Evolutionary conservation across 2,329 filamentous ascomycete species (phyloP).

Genomic region (Sordariomycetes sp.): DNA sequence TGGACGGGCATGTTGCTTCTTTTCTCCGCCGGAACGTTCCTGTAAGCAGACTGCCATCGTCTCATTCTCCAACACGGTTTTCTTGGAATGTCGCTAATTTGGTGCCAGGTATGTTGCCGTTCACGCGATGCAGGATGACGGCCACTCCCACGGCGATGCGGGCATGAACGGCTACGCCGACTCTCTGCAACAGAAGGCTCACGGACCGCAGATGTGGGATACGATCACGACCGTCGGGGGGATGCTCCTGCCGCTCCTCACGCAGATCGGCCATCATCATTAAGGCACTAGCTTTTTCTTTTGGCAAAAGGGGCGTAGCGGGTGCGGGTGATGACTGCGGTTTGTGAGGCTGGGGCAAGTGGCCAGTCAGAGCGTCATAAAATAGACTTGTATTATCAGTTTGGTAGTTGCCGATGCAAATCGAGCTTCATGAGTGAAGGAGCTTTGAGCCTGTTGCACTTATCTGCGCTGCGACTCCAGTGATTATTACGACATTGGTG

Average conservation of each 20-base stretch:
- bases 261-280: slow-evolving; percentile 64
- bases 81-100: not conserved
- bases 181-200: slow-evolving; percentile 32
- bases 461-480: too few species aligned
- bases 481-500: too few species aligned
- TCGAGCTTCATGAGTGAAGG: too few species aligned
- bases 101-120: slow-evolving; percentile 76
- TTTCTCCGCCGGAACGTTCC: slow-evolving; percentile 92
- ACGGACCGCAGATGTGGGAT: slow-evolving; percentile 50
- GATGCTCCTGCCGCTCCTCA: slow-evolving; percentile 67
- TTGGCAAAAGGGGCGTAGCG: too few species aligned
- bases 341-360: too few species aligned
- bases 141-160: slow-evolving; percentile 35
- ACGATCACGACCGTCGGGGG: slow-evolving; percentile 59
- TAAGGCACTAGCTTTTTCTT: not conserved
- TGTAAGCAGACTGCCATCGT: slow-evolving; percentile 47
- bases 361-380: too few species aligned
- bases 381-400: too few species aligned
- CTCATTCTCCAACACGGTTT: slow-evolving; percentile 9
- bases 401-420: too few species aligned
- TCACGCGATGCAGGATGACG: slow-evolving; percentile 89
- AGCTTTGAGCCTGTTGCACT: too few species aligned
- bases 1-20: slow-evolving; percentile 85
- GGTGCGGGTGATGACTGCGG: too few species aligned
- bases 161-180: slow-evolving; percentile 30